phyloP scores from a whole-genome alignment of 805 yeast species.

The Candida coleopterorum region DNA sequence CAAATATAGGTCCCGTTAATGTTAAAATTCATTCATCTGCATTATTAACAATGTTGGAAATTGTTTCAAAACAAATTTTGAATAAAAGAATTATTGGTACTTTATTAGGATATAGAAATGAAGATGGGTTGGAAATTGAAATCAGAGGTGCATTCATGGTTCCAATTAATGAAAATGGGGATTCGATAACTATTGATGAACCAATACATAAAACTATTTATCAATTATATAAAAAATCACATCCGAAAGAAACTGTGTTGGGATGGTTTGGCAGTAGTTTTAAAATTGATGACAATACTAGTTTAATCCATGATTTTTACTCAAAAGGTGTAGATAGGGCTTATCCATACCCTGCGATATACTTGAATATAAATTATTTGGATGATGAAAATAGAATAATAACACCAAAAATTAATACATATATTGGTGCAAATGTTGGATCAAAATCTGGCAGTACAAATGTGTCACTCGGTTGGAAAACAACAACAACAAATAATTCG shows the following conservation, averaged over 20 bases:
- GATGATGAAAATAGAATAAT: conserved; percentile 39
- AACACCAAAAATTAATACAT: conserved; percentile 58
- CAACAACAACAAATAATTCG: conserved; percentile 26
- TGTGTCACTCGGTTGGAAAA: conserved; percentile 36
- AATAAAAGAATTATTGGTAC: conserved; percentile 73
- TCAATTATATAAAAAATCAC: conserved; percentile 68
- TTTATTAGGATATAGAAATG: conserved; percentile 73
- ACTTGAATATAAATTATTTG: conserved; percentile 64
- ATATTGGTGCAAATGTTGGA: conserved; percentile 74
- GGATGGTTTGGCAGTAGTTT: conserved; percentile 79
- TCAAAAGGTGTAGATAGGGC: conserved; percentile 65
- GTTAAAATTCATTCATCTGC: conserved; percentile 66
- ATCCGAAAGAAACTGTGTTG: conserved; percentile 70
- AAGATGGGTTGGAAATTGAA: conserved; percentile 73
- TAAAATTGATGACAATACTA: conserved; percentile 64
- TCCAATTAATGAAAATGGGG: conserved; percentile 70
- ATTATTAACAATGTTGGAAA: conserved; percentile 70
- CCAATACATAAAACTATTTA: conserved; percentile 67
- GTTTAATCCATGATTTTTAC: conserved; percentile 77
- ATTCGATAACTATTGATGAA: conserved; percentile 72
- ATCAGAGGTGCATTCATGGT: conserved; percentile 75
- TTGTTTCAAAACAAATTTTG: conserved; percentile 49
- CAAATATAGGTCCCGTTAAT: conserved; percentile 45
- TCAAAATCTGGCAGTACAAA: conserved; percentile 13
- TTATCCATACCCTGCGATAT: conserved; percentile 72